These are phyloP conservation scores for Lachancea quebecensis DNA, from an alignment of 805 yeast species.

Conservation along the genomic window DNA sequence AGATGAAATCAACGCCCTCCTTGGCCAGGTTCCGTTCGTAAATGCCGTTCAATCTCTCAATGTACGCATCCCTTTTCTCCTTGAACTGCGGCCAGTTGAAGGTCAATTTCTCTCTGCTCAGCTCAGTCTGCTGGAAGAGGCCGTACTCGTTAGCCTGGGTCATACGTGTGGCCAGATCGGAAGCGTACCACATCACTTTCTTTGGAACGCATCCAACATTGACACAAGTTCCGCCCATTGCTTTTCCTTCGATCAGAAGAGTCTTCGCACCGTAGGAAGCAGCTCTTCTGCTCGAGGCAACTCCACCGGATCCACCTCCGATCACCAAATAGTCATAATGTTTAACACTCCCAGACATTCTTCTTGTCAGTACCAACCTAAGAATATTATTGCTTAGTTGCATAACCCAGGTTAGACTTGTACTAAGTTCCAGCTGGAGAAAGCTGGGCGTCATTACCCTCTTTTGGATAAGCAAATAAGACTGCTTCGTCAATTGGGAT, in stretches of 20 bases:
- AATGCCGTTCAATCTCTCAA: conserved; percentile 82
- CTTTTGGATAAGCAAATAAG: no score
- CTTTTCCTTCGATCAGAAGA: conserved; percentile 69
- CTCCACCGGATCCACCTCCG: conserved; percentile 99
- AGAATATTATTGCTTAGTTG: conserved; percentile 3
- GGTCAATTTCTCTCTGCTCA: conserved; percentile 43
- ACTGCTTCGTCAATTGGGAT: no score
- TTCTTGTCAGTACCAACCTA: conserved; percentile 14
- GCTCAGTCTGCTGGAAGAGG: conserved; percentile 50
- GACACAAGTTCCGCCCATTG: conserved; percentile 96
- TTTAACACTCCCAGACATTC: conserved; percentile 50
- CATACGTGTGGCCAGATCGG: conserved; percentile 75
- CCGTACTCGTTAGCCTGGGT: conserved; percentile 79
- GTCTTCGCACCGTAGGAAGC: conserved; percentile 90
- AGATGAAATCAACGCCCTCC: conserved; percentile 82
- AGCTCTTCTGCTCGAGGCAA: conserved; percentile 96
- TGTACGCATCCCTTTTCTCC: conserved; percentile 86
- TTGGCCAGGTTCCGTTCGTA: conserved; percentile 80
- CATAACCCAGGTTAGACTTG: background rate
- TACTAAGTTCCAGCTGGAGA: background rate
- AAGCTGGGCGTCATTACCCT: background rate
- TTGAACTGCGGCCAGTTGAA: conserved; percentile 83
- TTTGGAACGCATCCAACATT: conserved; percentile 99
- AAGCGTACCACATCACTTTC: conserved; percentile 98
- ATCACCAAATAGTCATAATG: conserved; percentile 90